Conservation (phyloP, 331 rosid genomes). For the Acacia concinna region DNA sequence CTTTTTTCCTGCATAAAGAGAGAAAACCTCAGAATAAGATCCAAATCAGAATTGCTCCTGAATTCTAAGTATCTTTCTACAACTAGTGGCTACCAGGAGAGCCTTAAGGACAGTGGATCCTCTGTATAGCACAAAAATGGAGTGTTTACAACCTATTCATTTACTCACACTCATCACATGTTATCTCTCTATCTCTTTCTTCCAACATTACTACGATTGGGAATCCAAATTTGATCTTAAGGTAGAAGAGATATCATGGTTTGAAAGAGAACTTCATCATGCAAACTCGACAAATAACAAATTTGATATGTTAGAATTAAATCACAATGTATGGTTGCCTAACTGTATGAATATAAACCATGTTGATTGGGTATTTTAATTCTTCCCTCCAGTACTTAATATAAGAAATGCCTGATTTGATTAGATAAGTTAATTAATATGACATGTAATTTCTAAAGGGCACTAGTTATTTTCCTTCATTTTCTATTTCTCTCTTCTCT, state of each 20-base stretch:
- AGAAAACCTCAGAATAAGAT: neutral
- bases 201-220: neutral
- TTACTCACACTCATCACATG: neutral
- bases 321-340: neutral
- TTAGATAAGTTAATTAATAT: no score
- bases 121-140: no score
- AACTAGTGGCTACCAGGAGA: slow-evolving; percentile 1
- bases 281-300: neutral
- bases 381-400: no score
- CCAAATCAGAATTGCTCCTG: slow-evolving; percentile 21
- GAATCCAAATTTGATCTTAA: neutral
- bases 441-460: no score
- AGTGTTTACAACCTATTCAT: neutral
- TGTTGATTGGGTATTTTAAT: no score
- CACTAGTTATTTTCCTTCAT: no score
- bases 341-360: neutral
- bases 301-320: neutral
- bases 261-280: neutral
- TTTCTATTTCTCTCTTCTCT: no score
- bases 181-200: neutral
- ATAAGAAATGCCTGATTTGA: no score
- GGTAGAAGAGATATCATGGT: neutral
- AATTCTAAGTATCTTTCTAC: slow-evolving; percentile 16
- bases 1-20: neutral
- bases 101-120: slow-evolving; percentile 1